Evolutionary conservation across 2,329 filamentous ascomycete species (phyloP), one percentile per base, ranked within the genome.

Genomic region (Juglanconis oblonga): DNA sequence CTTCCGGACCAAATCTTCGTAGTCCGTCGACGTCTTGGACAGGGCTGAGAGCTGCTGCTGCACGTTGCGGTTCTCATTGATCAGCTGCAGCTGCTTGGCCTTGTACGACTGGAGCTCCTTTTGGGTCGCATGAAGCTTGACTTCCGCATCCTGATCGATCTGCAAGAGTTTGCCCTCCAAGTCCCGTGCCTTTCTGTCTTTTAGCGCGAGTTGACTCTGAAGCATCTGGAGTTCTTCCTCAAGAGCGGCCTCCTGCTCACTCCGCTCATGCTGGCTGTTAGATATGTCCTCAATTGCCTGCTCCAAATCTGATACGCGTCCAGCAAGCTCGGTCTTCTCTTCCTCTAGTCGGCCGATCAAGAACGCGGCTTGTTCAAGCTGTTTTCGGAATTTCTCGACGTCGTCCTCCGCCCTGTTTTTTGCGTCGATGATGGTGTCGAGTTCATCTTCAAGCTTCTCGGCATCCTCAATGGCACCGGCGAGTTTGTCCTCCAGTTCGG

Each of bases 401-500:
- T 97, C 90, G 29, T 92, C 87, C 70, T 97, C 94, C 0, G 91
- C 90, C 57, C 87, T 88, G 74, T 93, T 96, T 75, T 97, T 97
- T 9, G 92, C 92, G 52, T 89, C 87, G 65, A 99, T 85, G 3
- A 99, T 80, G 61, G 89, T 88, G 71, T 99, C 95, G 2, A 99
- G 81, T 71, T 99, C 92, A 64, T 96, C 92, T 73, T 99, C 95
- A 1, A 99, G 83, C 57, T 88, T 88, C 71, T 98, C 94, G 72
- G 98, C 94, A 67, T 99, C 96, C 29, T 96, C 90, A 62, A 98
- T 86, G 35, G 94, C 94, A 44, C 91, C 94, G 42, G 92, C 85
- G 33, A 99, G 83, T 76, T 98, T 97, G 69, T 99, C 96, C 55
- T 89, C 91, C 4, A 99, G 83, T 71, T 99, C 94, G 10, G 87